Percentiles rank a stretch among this genome's conserved stretches.
Conservation (phyloP, 306 rosid genomes). For the Castanea crenata region DNA sequence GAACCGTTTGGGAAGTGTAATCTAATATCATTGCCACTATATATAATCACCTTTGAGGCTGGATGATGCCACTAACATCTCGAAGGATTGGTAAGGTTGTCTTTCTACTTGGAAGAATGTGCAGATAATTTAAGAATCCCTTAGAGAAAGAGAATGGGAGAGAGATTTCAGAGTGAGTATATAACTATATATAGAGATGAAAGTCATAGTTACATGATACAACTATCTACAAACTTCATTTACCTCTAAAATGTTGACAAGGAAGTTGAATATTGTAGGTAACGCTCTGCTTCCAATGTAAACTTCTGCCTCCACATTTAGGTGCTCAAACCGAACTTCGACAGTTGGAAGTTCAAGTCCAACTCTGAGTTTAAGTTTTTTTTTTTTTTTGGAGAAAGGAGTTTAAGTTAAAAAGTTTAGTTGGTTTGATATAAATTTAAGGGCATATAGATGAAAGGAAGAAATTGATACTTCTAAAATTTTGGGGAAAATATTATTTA, state of each 20-base stretch:
- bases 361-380: constrained; percentile 37
- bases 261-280: constrained; percentile 53
- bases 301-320: constrained; percentile 62
- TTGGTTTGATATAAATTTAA: too few relatives aligned
- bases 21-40: too few relatives aligned
- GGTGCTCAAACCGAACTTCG: constrained; percentile 71
- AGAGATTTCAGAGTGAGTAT: background rate
- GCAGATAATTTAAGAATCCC: constrained; percentile 33
- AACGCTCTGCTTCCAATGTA: constrained; percentile 68
- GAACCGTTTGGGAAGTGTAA: background rate
- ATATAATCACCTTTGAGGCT: constrained; percentile 49
- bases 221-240: background rate
- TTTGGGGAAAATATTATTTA: too few relatives aligned
- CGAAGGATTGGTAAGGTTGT: constrained; percentile 46
- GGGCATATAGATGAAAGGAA: too few relatives aligned
- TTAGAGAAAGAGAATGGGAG: constrained; percentile 2
- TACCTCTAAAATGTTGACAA: constrained; percentile 41
- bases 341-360: constrained; percentile 63
- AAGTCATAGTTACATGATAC: background rate
- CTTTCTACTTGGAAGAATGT: constrained; percentile 36
- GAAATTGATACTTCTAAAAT: too few relatives aligned
- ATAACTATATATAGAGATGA: constrained; percentile 4
- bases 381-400: too few relatives aligned
- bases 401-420: too few relatives aligned
- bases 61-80: constrained; percentile 67